Conservation (phyloP, 1,139 yeast species). For the Debaryomyces nepalensis region DNA sequence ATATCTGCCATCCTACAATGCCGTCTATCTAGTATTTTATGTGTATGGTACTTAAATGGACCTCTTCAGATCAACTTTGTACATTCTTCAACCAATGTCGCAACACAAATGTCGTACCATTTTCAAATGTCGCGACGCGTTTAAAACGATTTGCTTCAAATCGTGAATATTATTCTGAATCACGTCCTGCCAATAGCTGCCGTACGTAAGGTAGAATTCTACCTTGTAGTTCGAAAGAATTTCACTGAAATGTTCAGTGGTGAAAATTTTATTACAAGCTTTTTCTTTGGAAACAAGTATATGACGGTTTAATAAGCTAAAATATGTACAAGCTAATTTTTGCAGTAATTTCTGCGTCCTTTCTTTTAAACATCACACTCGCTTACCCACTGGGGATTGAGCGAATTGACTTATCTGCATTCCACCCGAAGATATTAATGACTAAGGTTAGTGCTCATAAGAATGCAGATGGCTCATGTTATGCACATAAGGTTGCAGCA, state of each 20-base stretch:
- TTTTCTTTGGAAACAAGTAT: not conserved
- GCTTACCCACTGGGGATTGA: not conserved
- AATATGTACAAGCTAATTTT: not conserved
- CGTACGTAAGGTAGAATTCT: not conserved
- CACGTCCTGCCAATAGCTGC: too few species aligned
- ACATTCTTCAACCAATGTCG: slow-evolving; percentile 1
- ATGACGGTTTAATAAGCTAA: not conserved
- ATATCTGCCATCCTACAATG: slow-evolving; percentile 20
- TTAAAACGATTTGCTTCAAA: not conserved
- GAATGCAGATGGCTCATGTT: slow-evolving; percentile 3
- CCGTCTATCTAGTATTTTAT: not conserved
- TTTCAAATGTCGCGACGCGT: slow-evolving; percentile 1
- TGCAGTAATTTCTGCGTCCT: slow-evolving; percentile 6
- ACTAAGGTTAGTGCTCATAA: not conserved
- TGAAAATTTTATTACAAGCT: not conserved
- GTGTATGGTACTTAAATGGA: not conserved
- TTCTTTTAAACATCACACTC: slow-evolving; percentile 3
- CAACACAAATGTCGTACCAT: not conserved
- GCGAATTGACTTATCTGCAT: not conserved
- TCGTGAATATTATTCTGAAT: too few species aligned
- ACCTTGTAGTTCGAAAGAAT: not conserved
- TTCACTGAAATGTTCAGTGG: not conserved
- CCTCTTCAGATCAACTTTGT: not conserved
- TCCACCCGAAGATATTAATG: not conserved
- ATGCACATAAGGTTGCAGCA: not conserved